These are phyloP conservation scores for Dillenia suffruticosa DNA, from an alignment of 164 flowering plant genomes.

Conservation along the genomic window DNA sequence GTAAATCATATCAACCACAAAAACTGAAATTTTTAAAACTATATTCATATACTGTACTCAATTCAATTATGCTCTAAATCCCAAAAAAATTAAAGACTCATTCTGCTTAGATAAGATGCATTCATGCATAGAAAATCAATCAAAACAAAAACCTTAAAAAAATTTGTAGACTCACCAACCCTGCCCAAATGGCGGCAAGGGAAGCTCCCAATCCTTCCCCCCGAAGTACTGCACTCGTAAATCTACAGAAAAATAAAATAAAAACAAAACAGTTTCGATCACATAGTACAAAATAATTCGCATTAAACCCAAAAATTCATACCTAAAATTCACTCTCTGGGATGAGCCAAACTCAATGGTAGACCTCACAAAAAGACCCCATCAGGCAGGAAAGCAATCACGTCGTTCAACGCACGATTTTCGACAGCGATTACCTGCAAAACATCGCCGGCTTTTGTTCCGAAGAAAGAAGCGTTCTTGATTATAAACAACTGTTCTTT, in stretches of 20 bases:
- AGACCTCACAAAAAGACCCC: conserved; percentile 90
- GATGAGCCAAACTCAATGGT: conserved; percentile 58
- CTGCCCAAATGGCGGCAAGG: conserved; percentile 94
- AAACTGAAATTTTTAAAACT: no score
- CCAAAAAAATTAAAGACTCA: no score
- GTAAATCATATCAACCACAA: no score
- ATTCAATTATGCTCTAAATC: no score
- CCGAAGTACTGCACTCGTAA: conserved; percentile 83
- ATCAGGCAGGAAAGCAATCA: conserved; percentile 86
- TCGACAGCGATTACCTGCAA: conserved; percentile 91
- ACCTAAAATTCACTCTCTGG: conserved; percentile 89
- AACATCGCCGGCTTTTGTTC: conserved; percentile 81
- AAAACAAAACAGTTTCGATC: background rate
- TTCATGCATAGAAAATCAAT: background rate
- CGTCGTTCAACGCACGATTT: conserved; percentile 50
- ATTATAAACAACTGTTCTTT: conserved; percentile 92
- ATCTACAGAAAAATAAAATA: conserved; percentile 32
- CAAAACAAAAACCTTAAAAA: background rate
- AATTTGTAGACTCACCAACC: conserved; percentile 69
- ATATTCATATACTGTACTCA: no score
- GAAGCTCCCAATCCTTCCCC: conserved; percentile 83
- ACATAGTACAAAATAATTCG: background rate
- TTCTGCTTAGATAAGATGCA: background rate
- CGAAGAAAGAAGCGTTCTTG: conserved; percentile 67
- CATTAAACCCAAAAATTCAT: background rate